Evolutionary conservation across 441 rosid genomes (phyloP).

Genomic region (Populus hybrid): DNA sequence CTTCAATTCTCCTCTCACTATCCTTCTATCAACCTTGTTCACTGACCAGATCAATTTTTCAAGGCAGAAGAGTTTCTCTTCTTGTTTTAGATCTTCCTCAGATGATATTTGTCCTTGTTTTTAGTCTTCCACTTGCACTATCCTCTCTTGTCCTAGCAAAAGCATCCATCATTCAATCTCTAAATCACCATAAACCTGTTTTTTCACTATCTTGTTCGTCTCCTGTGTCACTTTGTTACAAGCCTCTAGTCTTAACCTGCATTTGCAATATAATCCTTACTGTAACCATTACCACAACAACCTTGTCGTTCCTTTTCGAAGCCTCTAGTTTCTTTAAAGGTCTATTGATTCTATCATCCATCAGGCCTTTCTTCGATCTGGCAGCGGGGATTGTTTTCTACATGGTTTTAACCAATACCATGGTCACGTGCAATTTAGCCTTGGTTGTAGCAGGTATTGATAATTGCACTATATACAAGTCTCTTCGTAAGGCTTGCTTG

Average conservation of each 20-base stretch:
- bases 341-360: neutral
- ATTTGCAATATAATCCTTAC: slow-evolving; percentile 14
- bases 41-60: neutral
- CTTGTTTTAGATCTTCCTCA: slow-evolving; percentile 8
- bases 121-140: slow-evolving; percentile 22
- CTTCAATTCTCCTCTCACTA: slow-evolving; percentile 28
- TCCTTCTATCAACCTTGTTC: slow-evolving; percentile 11
- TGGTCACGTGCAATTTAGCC: slow-evolving; percentile 31
- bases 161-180: slow-evolving; percentile 26
- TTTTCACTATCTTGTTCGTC: neutral
- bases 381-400: slow-evolving; percentile 8
- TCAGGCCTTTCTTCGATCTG: neutral
- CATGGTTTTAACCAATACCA: slow-evolving; percentile 20
- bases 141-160: slow-evolving; percentile 34
- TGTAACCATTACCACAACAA: slow-evolving; percentile 5
- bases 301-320: slow-evolving; percentile 8
- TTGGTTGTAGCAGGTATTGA: slow-evolving; percentile 25
- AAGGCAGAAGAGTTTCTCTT: neutral
- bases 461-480: slow-evolving; percentile 16
- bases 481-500: slow-evolving; percentile 27
- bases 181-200: slow-evolving; percentile 19
- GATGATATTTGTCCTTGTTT: neutral
- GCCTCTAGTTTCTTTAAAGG: slow-evolving; percentile 11
- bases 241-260: slow-evolving; percentile 1
- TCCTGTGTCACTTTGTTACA: slow-evolving; percentile 8